Conservation (phyloP, 208 protist species). For the Leptomonas seymouri region DNA sequence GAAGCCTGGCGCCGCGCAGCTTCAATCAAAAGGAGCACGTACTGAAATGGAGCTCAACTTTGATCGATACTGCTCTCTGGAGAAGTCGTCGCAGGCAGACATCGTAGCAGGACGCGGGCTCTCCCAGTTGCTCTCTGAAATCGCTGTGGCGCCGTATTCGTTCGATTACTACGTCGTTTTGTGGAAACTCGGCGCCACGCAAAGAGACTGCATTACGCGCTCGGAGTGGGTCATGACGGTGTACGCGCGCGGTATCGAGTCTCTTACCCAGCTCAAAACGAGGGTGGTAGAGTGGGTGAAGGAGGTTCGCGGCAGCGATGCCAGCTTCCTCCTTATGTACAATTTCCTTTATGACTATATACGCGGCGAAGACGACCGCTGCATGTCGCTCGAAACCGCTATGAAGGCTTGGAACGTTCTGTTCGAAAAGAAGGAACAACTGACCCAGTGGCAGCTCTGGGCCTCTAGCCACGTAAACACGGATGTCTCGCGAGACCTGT, state of each 20-base stretch:
- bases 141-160: constrained; percentile 38
- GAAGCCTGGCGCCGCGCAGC: constrained; percentile 8
- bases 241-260: constrained; percentile 64
- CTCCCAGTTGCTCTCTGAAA: constrained; percentile 55
- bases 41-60: constrained; percentile 72
- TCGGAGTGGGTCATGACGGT: constrained; percentile 72
- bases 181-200: constrained; percentile 77
- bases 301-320: constrained; percentile 41
- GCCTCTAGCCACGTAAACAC: constrained; percentile 36
- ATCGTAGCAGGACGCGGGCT: constrained; percentile 60
- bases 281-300: constrained; percentile 54
- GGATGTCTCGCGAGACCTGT: constrained; percentile 80
- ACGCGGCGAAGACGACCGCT: constrained; percentile 73
- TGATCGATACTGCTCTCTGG: constrained; percentile 48
- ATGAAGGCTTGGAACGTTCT: constrained; percentile 70
- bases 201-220: constrained; percentile 50
- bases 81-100: constrained; percentile 49
- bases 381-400: constrained; percentile 55
- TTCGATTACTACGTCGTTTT: constrained; percentile 74
- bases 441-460: constrained; percentile 62
- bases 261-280: constrained; percentile 43
- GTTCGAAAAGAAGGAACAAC: constrained; percentile 36
- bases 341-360: constrained; percentile 88
- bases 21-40: constrained; percentile 25
- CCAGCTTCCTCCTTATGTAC: constrained; percentile 72